phyloP scores from a whole-genome alignment of 352 stramenopile species.

The Phytopythium cucurbitacearum region DNA sequence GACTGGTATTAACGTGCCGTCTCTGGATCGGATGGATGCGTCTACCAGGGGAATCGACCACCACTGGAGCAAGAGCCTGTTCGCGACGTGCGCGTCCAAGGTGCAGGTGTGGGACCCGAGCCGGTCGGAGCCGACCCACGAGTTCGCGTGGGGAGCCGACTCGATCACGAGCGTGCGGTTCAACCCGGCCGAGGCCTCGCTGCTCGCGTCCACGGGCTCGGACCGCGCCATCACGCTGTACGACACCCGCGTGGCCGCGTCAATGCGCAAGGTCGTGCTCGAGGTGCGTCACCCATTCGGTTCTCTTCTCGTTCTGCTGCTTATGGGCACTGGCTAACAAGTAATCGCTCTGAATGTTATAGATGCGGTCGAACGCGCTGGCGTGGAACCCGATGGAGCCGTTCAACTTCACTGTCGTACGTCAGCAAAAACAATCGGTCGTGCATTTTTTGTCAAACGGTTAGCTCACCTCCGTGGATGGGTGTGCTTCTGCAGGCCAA shows the following conservation, averaged over 20 bases:
- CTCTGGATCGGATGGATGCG: constrained; percentile 6
- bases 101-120: constrained; percentile 97
- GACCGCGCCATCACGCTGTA: constrained; percentile 94
- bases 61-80: constrained; percentile 93
- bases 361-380: constrained; percentile 96
- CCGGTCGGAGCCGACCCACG: constrained; percentile 91
- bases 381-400: constrained; percentile 99
- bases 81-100: constrained; percentile 89
- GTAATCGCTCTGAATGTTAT: not conserved
- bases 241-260: constrained; percentile 87
- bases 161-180: constrained; percentile 93
- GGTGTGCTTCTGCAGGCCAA: constrained; percentile 72
- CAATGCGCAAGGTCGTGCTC: constrained; percentile 96
- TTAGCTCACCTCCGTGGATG: constrained; percentile 9
- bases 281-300: constrained; percentile 9
- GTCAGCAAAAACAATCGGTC: constrained; percentile 5
- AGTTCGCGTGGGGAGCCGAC: constrained; percentile 93
- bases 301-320: not conserved
- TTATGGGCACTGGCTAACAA: constrained; percentile 15
- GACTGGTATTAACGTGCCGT: not conserved
- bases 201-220: constrained; percentile 94
- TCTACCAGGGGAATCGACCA: constrained; percentile 96
- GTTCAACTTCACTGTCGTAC: constrained; percentile 97
- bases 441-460: constrained; percentile 1
- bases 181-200: constrained; percentile 94